A percentile compares a stretch with the other conserved stretches of the same genome.
Evolutionary conservation across 192 early-diverging fungal species (phyloP).

Genomic region (Coemansia sp.): DNA sequence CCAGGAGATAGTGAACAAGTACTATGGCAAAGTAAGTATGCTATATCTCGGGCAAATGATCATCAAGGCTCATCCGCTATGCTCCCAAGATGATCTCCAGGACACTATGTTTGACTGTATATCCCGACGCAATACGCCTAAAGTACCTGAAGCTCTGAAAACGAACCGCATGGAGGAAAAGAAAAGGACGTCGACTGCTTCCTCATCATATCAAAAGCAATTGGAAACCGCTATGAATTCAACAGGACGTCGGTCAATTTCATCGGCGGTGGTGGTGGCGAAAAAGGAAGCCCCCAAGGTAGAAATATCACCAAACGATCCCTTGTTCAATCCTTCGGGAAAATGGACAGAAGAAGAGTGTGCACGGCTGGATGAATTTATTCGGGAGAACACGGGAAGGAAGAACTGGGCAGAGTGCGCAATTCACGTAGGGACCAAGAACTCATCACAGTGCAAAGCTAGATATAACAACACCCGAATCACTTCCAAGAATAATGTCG

Average conservation of each 20-base stretch:
- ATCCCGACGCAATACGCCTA: neutral
- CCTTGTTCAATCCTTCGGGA: neutral
- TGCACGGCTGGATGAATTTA: neutral
- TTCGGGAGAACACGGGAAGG: neutral
- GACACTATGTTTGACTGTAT: neutral
- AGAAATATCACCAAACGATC: neutral
- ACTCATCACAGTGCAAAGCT: neutral
- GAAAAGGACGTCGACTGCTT: neutral
- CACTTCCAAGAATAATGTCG: neutral
- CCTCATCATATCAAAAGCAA: too few species aligned
- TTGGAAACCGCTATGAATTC: too few species aligned
- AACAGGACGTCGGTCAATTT: too few species aligned
- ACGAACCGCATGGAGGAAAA: too few species aligned
- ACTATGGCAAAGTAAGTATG: neutral
- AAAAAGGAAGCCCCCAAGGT: too few species aligned
- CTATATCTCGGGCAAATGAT: neutral
- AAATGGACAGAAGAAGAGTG: neutral
- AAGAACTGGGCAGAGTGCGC: constrained; percentile 13
- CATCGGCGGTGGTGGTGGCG: too few species aligned
- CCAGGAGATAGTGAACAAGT: neutral
- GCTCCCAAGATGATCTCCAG: neutral
- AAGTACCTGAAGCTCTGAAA: neutral
- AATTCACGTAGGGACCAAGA: constrained; percentile 2
- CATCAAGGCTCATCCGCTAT: neutral
- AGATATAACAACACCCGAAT: neutral